Conservation (phyloP, 495 filamentous ascomycete genomes). For the Astrothelium subdiscretum region DNA sequence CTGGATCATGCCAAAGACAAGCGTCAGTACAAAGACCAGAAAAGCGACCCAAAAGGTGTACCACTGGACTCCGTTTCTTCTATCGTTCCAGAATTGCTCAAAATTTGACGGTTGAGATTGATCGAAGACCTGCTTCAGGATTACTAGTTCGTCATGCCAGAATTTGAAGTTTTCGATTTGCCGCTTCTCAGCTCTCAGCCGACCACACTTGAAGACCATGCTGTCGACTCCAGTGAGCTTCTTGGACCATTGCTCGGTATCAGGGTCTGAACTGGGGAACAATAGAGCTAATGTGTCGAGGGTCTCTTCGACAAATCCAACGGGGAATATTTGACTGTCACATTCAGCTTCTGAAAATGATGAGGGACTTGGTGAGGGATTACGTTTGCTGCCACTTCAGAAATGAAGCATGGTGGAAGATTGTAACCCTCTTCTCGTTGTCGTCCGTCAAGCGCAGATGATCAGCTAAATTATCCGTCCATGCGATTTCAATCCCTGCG, state of each 20-base stretch:
- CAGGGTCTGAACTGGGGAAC: slow-evolving; percentile 27
- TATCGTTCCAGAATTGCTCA: slow-evolving; percentile 40
- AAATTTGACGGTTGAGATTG: slow-evolving; percentile 35
- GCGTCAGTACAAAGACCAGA: slow-evolving; percentile 33
- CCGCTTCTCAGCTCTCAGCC: slow-evolving; percentile 22
- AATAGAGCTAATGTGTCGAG: slow-evolving; percentile 36
- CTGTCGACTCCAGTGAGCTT: background rate
- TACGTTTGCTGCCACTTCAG: background rate
- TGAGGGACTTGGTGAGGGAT: background rate
- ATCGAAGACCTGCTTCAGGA: slow-evolving; percentile 42
- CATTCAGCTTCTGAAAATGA: background rate
- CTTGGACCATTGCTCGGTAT: slow-evolving; percentile 5
- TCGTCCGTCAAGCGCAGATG: slow-evolving; percentile 3
- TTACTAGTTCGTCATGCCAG: slow-evolving; percentile 41
- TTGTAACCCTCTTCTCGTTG: background rate
- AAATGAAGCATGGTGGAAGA: slow-evolving; percentile 2
- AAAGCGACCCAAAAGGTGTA: slow-evolving; percentile 46
- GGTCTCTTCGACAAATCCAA: slow-evolving; percentile 33
- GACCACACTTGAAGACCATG: slow-evolving; percentile 2
- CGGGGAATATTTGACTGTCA: slow-evolving; percentile 17
- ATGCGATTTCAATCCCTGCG: slow-evolving; percentile 1
- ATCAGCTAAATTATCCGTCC: slow-evolving; percentile 5
- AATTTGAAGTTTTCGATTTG: slow-evolving; percentile 36
- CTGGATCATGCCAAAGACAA: slow-evolving; percentile 43
- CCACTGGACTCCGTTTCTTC: slow-evolving; percentile 41